Conservation (phyloP, 331 rosid genomes). For the Pyrus hybrid region DNA sequence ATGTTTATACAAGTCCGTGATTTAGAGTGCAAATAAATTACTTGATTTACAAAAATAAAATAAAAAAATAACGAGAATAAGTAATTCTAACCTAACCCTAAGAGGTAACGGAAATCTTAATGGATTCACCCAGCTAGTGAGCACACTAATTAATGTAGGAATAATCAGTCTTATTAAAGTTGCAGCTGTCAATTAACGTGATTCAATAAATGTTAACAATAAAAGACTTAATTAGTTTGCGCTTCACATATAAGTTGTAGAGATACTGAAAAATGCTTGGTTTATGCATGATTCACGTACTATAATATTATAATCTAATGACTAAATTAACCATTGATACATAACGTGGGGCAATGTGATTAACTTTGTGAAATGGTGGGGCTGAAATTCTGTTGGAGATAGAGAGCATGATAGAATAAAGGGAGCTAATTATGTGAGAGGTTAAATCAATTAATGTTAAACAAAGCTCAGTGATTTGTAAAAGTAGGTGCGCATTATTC, state of each 20-base stretch:
- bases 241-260: not conserved
- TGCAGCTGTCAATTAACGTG: not conserved
- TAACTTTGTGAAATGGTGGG: not conserved
- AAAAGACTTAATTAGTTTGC: not conserved
- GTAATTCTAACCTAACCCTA: not conserved
- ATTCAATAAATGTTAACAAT: too few species aligned
- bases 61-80: too few species aligned
- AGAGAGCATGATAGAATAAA: not conserved
- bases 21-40: not conserved
- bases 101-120: not conserved
- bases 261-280: not conserved
- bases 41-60: not conserved
- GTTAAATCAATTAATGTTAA: not conserved
- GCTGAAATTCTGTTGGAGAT: not conserved
- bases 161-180: not conserved
- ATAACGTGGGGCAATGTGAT: not conserved
- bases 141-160: not conserved
- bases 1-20: not conserved
- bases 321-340: not conserved
- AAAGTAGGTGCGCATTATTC: constrained; percentile 2
- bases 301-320: not conserved
- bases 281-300: not conserved
- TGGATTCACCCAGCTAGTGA: not conserved
- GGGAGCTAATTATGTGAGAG: not conserved
- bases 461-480: constrained; percentile 6